A percentile compares a stretch with the other conserved stretches of the same genome.
phyloP scores from a whole-genome alignment of 2,329 filamentous ascomycete species.

The Byssochlamys sp. region DNA sequence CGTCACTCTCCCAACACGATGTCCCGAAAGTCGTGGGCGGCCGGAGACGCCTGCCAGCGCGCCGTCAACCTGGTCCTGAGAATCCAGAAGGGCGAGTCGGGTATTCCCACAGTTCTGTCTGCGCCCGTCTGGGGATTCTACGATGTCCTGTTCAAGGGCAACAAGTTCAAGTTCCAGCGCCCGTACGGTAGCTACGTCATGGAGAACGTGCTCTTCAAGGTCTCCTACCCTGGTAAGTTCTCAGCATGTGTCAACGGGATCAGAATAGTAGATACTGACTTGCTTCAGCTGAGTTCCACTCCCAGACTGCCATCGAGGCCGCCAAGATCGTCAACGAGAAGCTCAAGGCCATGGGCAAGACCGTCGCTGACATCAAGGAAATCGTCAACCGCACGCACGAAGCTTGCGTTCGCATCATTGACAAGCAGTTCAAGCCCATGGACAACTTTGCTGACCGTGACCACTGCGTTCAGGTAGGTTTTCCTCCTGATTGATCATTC shows the following conservation, averaged over 20 bases:
- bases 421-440: conserved; percentile 99
- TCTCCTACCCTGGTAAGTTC: conserved; percentile 81
- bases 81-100: conserved; percentile 82
- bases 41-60: conserved; percentile 92
- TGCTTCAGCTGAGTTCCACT: conserved; percentile 78
- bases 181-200: conserved; percentile 97
- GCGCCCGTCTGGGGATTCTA: conserved; percentile 97
- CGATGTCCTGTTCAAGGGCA: conserved; percentile 92
- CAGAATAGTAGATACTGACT: background rate
- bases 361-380: conserved; percentile 82
- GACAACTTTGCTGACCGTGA: conserved; percentile 99
- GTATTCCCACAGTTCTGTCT: conserved; percentile 83
- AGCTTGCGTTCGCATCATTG: conserved; percentile 96
- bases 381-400: conserved; percentile 95
- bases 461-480: conserved; percentile 77
- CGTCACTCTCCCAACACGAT: conserved; percentile 97
- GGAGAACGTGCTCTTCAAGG: conserved; percentile 99
- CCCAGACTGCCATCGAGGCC: conserved; percentile 92
- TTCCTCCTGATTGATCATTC: background rate
- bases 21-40: conserved; percentile 98
- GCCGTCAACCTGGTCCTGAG: conserved; percentile 85
- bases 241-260: background rate
- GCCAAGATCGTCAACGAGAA: conserved; percentile 78
- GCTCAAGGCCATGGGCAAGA: conserved; percentile 77
- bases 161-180: conserved; percentile 91